Conservation (phyloP, 495 filamentous ascomycete species). For the Staphylotrichum longicolle region DNA sequence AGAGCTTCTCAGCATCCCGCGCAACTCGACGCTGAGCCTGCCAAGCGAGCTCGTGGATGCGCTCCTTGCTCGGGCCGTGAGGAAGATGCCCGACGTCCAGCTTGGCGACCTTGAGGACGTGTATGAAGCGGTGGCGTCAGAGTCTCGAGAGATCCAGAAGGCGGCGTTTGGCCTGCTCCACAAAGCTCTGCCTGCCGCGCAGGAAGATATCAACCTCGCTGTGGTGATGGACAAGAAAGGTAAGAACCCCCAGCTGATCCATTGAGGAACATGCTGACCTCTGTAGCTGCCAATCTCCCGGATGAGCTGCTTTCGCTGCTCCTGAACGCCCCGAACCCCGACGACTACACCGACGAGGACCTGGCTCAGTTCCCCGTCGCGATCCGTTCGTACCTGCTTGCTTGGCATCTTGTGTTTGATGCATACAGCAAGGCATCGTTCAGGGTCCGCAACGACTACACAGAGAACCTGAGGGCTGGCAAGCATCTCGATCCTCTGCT, state of each 20-base stretch:
- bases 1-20: slow-evolving; percentile 54
- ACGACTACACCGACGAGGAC: slow-evolving; percentile 44
- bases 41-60: slow-evolving; percentile 61
- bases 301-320: slow-evolving; percentile 70
- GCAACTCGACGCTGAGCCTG: slow-evolving; percentile 32
- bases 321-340: slow-evolving; percentile 49
- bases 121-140: slow-evolving; percentile 63
- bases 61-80: slow-evolving; percentile 61
- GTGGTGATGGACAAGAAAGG: slow-evolving; percentile 69
- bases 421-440: slow-evolving; percentile 77
- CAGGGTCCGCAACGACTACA: slow-evolving; percentile 77
- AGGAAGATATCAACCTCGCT: slow-evolving; percentile 83
- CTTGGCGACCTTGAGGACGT: slow-evolving; percentile 53
- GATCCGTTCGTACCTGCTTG: slow-evolving; percentile 75
- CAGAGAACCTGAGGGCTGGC: slow-evolving; percentile 69
- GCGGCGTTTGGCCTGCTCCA: slow-evolving; percentile 81
- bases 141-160: slow-evolving; percentile 71
- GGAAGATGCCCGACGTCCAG: slow-evolving; percentile 46
- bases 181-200: slow-evolving; percentile 65
- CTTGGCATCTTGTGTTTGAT: slow-evolving; percentile 89
- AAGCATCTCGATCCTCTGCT: slow-evolving; percentile 67
- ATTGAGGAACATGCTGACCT: slow-evolving; percentile 3
- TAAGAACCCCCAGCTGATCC: slow-evolving; percentile 14
- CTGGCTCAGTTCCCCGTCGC: slow-evolving; percentile 53
- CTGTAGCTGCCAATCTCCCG: slow-evolving; percentile 56